Percentiles rank a stretch among this genome's conserved stretches.
phyloP scores from a whole-genome alignment of 257 asterid genomes.

The Primulina huaijiensis region DNA sequence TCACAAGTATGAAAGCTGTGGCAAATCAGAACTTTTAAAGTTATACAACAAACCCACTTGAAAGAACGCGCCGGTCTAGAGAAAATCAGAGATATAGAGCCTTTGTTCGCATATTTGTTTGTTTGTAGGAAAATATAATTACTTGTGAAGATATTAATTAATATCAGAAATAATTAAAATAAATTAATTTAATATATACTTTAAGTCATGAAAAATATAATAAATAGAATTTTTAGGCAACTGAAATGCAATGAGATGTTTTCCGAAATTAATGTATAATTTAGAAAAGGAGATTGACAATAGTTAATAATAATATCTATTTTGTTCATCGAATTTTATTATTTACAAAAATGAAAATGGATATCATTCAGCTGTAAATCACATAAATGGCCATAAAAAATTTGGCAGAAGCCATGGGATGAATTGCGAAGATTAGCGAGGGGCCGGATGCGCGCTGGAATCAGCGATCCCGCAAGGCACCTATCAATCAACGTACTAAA shows the following conservation, averaged over 20 bases:
- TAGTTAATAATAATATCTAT: not conserved
- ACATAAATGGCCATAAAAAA: constrained; percentile 7
- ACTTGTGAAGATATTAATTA: no score
- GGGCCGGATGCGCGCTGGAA: constrained; percentile 34
- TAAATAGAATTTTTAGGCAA: no score
- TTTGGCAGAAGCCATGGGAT: not conserved
- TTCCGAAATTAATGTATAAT: no score
- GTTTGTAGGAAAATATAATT: not conserved
- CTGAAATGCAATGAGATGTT: no score
- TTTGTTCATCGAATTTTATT: no score
- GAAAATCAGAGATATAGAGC: not conserved
- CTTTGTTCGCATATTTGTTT: no score
- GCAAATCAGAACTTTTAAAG: not conserved
- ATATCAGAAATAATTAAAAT: no score
- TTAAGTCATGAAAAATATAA: no score
- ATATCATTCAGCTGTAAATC: constrained; percentile 1
- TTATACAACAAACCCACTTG: not conserved
- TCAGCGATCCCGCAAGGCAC: constrained; percentile 19
- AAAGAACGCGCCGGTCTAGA: not conserved
- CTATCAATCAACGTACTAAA: constrained; percentile 30
- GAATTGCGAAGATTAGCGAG: not conserved
- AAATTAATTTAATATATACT: no score
- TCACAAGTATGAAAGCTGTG: not conserved
- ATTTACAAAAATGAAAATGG: not conserved
- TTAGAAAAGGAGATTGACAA: not conserved